Conservation (phyloP, 2,329 filamentous ascomycete genomes). For the Didymella sp. region DNA sequence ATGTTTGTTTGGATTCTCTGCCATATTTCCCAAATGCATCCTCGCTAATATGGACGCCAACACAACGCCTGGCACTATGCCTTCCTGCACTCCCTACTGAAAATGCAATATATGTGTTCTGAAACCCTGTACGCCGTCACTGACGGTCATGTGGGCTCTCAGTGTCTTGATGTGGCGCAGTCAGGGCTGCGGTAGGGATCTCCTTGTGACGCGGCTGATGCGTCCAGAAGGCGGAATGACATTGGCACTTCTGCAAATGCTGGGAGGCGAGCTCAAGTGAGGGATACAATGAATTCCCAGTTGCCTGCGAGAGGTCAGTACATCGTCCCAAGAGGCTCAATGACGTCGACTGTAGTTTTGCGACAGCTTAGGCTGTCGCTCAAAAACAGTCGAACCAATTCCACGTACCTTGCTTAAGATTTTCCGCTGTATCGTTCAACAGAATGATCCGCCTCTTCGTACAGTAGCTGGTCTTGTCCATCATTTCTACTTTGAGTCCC, state of each 20-base stretch:
- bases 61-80: slow-evolving; percentile 26
- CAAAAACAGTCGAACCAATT: neutral
- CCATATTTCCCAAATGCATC: slow-evolving; percentile 15
- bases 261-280: slow-evolving; percentile 23
- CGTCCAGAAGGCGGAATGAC: neutral
- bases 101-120: slow-evolving; percentile 21
- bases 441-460: slow-evolving; percentile 89
- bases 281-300: slow-evolving; percentile 43
- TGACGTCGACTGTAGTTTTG: neutral
- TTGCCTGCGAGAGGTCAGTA: slow-evolving; percentile 34
- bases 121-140: neutral
- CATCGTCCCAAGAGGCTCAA: neutral
- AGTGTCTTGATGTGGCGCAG: neutral
- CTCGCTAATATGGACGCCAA: slow-evolving; percentile 25
- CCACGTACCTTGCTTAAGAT: slow-evolving; percentile 80
- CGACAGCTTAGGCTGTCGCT: neutral
- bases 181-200: neutral
- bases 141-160: neutral
- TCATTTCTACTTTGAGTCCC: slow-evolving; percentile 91
- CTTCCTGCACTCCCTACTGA: slow-evolving; percentile 14
- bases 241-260: neutral
- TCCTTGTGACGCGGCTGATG: neutral
- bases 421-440: slow-evolving; percentile 90
- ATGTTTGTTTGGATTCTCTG: slow-evolving; percentile 14
- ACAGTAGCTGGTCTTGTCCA: slow-evolving; percentile 98